Evolutionary conservation across 192 early-diverging fungal species (phyloP).

Genomic region (Coemansia aciculifera): DNA sequence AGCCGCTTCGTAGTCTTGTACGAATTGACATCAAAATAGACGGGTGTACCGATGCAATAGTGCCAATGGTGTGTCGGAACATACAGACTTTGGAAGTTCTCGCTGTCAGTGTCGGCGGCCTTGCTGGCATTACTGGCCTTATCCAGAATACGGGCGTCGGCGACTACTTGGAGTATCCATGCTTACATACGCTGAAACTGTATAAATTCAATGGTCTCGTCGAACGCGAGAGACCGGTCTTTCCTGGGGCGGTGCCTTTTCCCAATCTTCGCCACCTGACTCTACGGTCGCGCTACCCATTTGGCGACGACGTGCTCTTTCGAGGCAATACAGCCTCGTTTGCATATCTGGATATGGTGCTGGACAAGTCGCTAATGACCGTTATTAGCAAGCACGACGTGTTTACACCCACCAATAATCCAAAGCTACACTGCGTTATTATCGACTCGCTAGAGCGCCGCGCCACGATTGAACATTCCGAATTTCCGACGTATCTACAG

Average conservation of each 20-base stretch:
- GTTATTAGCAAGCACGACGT: not conserved
- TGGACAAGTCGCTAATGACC: not conserved
- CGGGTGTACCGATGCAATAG: not conserved
- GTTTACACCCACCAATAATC: not conserved
- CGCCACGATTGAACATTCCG: not conserved
- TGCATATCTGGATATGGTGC: not conserved
- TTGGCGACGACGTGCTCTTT: not conserved
- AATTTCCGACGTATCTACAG: not conserved
- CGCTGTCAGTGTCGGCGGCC: not conserved
- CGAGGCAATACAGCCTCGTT: conserved; percentile 1
- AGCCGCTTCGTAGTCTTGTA: not conserved
- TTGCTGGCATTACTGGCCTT: not conserved
- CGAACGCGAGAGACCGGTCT: not conserved
- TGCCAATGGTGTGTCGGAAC: not conserved
- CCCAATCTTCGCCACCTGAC: not conserved
- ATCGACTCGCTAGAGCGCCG: not conserved
- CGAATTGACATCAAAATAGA: not conserved
- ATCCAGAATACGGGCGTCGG: not conserved
- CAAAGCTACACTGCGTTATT: not conserved
- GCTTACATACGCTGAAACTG: not conserved
- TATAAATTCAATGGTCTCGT: not conserved
- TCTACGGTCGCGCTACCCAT: not conserved
- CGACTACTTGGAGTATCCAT: not conserved
- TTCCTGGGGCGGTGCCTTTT: not conserved
- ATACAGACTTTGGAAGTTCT: not conserved